Base-by-base conservation (phyloP, 192 early-diverging fungal genomes). In the Coemansia sp. region DNA sequence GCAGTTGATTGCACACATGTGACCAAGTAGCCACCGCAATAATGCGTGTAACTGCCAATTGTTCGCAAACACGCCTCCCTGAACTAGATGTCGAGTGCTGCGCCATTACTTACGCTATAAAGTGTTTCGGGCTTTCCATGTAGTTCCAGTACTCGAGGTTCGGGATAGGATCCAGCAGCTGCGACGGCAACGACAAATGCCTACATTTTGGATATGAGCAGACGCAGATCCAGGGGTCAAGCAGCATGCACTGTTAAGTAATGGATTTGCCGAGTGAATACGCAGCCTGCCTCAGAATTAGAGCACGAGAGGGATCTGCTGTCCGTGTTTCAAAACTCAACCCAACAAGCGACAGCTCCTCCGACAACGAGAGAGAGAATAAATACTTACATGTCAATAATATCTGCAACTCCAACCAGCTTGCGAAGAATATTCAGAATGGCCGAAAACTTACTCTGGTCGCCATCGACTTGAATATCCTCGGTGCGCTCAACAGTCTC, bases 121-220 rank as follows among this genome's bases (percentile, higher is more conserved):
- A 90, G 66, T 79, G 83, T 56, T 90, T 86, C 2, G 90, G 90
- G 5, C 87, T 86, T 56, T 92, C 90, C 70, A 86, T 90, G 68
- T 87, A 89, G 67, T 85, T 87, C 86, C 86, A 88, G 75, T 88
- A 86, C 68, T 92, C 90, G 36, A 92, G 82, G 52, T 89, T 88
- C 20, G 86, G 86, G 36, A 85, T 77, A 15, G 90, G 90, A 52
- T 89, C 87, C 50, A 89, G 71, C 28, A 90, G 71, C 44, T 87
- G 81, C 31, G 88, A 84, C 24, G 90, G 90, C 53, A 92, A 73
- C 48, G 87, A 88, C 47, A 92, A 62, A 9, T 88, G 86, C 36
- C 77, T 80, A 80, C 64, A 82, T 76, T 59, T 21, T 46, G 25
- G 15, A 42, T 17, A 48, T 18, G 47, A 44, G 40, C 40, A 44